phyloP scores from a whole-genome alignment of 306 rosid genomes.

The Inga leiocalycina region DNA sequence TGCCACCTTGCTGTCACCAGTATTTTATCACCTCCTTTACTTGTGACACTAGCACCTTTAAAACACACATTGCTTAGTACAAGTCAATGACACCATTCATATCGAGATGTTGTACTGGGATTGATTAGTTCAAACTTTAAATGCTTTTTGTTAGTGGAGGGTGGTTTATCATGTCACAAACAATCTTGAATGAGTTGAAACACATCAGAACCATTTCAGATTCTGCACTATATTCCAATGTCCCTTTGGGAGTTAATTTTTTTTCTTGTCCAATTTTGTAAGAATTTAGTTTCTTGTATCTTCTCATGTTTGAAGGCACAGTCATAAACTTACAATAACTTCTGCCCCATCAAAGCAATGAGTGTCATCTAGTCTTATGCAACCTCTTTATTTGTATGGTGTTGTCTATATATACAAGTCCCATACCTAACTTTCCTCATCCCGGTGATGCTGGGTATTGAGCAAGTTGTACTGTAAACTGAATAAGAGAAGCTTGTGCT shows the following conservation, averaged over 20 bases:
- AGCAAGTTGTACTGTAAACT: background rate
- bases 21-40: constrained; percentile 11
- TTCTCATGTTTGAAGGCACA: background rate
- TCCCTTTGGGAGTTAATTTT: constrained; percentile 11
- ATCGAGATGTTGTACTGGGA: constrained; percentile 24
- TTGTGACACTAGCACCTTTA: constrained; percentile 17
- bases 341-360: background rate
- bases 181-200: constrained; percentile 27
- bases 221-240: background rate
- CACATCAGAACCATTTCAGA: background rate
- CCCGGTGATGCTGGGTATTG: constrained; percentile 6
- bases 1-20: constrained; percentile 24
- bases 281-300: constrained; percentile 4
- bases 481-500: background rate
- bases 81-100: background rate
- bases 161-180: constrained; percentile 16
- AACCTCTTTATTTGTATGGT: background rate
- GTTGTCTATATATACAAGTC: constrained; percentile 14
- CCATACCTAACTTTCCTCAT: background rate
- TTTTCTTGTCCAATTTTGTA: constrained; percentile 1
- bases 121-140: constrained; percentile 23
- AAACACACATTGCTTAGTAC: constrained; percentile 3
- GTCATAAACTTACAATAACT: constrained; percentile 5
- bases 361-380: constrained; percentile 16
- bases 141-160: constrained; percentile 9